Conservation (phyloP, 2,329 filamentous ascomycete genomes). For the Falciphora oryzae region DNA sequence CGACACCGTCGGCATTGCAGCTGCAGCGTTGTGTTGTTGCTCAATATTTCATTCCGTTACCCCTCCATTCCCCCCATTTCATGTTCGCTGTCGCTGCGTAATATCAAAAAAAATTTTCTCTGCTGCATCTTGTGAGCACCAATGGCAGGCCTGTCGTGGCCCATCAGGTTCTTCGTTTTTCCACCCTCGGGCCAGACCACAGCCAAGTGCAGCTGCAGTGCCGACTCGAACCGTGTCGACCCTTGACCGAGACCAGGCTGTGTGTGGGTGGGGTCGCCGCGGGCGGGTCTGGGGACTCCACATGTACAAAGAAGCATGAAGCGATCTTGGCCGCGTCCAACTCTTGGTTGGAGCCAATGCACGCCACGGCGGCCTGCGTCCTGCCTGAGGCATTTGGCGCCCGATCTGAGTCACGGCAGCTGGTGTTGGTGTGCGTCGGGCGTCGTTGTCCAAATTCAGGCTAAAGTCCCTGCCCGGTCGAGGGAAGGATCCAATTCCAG, state of each 20-base stretch:
- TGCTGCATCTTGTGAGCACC: not conserved
- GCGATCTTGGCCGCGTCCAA: not conserved
- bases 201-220: not conserved
- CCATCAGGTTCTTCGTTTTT: not conserved
- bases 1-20: not conserved
- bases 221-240: not conserved
- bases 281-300: not conserved
- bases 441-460: not conserved
- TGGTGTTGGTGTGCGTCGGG: not conserved
- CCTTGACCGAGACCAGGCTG: not conserved
- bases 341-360: not conserved
- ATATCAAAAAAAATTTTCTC: not conserved
- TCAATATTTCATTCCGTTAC: not conserved
- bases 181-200: conserved; percentile 1
- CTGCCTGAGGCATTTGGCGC: not conserved
- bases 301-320: not conserved
- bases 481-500: not conserved
- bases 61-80: not conserved
- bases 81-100: not conserved
- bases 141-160: not conserved
- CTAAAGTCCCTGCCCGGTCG: not conserved
- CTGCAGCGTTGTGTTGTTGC: not conserved
- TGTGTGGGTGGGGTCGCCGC: not conserved
- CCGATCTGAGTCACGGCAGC: not conserved
- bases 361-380: not conserved